Conservation (phyloP, 495 filamentous ascomycete genomes). For the Podospora pseudocomata region DNA sequence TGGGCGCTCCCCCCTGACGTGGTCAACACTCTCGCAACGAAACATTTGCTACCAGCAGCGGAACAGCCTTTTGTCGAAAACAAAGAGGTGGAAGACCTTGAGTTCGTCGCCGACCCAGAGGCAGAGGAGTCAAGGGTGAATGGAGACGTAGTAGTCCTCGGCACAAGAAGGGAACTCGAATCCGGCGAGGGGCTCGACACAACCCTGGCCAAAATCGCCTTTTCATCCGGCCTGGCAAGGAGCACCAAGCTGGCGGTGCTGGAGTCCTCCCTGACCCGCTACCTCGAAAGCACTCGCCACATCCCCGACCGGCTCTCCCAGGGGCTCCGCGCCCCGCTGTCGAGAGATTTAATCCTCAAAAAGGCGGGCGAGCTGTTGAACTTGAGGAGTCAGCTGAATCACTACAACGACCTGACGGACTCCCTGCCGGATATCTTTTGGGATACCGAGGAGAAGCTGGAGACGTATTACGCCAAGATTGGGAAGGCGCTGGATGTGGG, state of each 20-base stretch:
- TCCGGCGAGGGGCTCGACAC: conserved; percentile 57
- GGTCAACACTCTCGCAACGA: conserved; percentile 67
- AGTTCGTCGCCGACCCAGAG: conserved; percentile 73
- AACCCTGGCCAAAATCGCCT: conserved; percentile 88
- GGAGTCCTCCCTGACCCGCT: conserved; percentile 74
- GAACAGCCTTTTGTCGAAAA: conserved; percentile 62
- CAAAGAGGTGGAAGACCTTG: conserved; percentile 81
- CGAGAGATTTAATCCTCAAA: conserved; percentile 58
- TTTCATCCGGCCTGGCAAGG: conserved; percentile 90
- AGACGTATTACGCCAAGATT: conserved; percentile 92
- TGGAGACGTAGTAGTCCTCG: conserved; percentile 86
- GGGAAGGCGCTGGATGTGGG: conserved; percentile 86
- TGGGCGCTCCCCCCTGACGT: conserved; percentile 78
- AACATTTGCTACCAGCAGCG: conserved; percentile 69
- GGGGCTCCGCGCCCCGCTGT: conserved; percentile 29
- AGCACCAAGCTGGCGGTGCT: conserved; percentile 96
- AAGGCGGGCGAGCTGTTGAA: conserved; percentile 93
- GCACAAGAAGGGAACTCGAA: conserved; percentile 55
- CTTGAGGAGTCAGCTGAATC: conserved; percentile 87
- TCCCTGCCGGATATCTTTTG: conserved; percentile 94
- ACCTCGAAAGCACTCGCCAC: conserved; percentile 75
- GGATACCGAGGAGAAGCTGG: conserved; percentile 86
- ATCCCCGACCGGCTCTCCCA: conserved; percentile 71
- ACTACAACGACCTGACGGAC: conserved; percentile 95
- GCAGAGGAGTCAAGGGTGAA: conserved; percentile 74